These are phyloP conservation scores for Rhodocollybia butyracea DNA, from an alignment of 768 basidiomycete species.

Conservation along the genomic window DNA sequence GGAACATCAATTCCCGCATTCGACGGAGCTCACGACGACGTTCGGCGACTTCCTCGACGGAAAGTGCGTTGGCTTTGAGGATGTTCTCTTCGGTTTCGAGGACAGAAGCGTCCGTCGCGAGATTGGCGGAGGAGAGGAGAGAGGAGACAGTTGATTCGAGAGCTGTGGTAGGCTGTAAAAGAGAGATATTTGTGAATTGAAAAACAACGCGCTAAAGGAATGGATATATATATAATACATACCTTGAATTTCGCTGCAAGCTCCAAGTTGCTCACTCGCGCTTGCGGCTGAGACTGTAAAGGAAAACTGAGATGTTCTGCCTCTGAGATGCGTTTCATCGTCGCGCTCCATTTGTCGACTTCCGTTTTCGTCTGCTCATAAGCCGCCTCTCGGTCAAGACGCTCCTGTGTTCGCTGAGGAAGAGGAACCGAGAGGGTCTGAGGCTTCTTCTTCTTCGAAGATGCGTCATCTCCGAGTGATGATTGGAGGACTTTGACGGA, in stretches of 20 bases:
- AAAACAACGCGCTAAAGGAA: background rate
- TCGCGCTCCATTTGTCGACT: conserved; percentile 89
- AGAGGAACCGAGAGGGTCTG: conserved; percentile 78
- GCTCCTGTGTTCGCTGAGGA: conserved; percentile 83
- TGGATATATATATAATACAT: conserved; percentile 6
- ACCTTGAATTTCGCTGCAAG: conserved; percentile 86
- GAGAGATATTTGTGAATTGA: background rate
- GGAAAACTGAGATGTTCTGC: conserved; percentile 89
- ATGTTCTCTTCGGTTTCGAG: conserved; percentile 65
- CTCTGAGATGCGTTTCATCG: conserved; percentile 91
- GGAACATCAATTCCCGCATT: conserved; percentile 92
- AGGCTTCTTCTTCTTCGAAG: conserved; percentile 50
- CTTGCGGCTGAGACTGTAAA: conserved; percentile 58
- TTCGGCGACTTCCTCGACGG: conserved; percentile 80
- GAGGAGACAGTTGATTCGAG: conserved; percentile 83
- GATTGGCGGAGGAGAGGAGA: conserved; percentile 75
- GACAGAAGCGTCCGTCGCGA: conserved; percentile 47
- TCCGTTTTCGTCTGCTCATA: conserved; percentile 92
- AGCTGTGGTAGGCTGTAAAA: conserved; percentile 68
- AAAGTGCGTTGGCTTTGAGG: conserved; percentile 77
- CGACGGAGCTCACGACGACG: conserved; percentile 79
- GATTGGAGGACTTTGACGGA: conserved; percentile 55
- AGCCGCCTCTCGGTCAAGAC: conserved; percentile 88
- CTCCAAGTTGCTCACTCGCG: conserved; percentile 66
- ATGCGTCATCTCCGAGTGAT: conserved; percentile 24